A percentile compares a stretch with the other conserved stretches of the same genome.
These are phyloP conservation scores for Zymoseptoria crescenta DNA, from an alignment of 2,329 filamentous ascomycete species.

Conservation along the genomic window DNA sequence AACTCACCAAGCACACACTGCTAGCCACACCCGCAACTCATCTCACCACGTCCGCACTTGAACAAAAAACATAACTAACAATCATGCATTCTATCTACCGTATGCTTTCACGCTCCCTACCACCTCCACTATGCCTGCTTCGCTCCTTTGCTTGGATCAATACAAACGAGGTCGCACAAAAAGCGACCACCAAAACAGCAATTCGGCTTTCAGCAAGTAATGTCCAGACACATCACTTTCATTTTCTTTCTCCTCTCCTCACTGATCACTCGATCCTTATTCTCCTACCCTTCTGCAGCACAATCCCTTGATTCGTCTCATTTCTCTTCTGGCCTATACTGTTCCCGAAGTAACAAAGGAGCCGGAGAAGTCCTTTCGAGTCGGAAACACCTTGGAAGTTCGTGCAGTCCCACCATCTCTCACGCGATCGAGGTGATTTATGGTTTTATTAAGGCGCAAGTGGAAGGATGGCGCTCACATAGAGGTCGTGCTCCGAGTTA, in stretches of 20 bases:
- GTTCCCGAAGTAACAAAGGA: neutral
- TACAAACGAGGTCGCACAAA: neutral
- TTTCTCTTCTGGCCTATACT: neutral
- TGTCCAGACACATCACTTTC: neutral
- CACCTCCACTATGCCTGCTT: neutral
- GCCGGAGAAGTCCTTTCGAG: neutral
- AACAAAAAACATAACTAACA: no score
- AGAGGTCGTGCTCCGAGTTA: neutral
- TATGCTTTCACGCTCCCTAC: neutral
- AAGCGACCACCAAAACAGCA: neutral
- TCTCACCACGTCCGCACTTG: no score
- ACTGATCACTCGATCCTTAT: neutral
- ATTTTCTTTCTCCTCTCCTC: neutral
- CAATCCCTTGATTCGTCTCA: neutral
- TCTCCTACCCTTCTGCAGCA: neutral
- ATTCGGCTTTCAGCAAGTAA: neutral
- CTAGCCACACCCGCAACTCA: no score
- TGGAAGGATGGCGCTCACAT: neutral
- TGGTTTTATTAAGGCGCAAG: neutral
- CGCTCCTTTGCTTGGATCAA: neutral
- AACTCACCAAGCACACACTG: no score
- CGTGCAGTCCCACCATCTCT: neutral
- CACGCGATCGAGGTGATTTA: neutral
- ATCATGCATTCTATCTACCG: no score
- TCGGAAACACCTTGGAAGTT: no score